These are phyloP conservation scores for Alternaria brassicae DNA, from an alignment of 2,329 filamentous ascomycete genomes.

Conservation along the genomic window DNA sequence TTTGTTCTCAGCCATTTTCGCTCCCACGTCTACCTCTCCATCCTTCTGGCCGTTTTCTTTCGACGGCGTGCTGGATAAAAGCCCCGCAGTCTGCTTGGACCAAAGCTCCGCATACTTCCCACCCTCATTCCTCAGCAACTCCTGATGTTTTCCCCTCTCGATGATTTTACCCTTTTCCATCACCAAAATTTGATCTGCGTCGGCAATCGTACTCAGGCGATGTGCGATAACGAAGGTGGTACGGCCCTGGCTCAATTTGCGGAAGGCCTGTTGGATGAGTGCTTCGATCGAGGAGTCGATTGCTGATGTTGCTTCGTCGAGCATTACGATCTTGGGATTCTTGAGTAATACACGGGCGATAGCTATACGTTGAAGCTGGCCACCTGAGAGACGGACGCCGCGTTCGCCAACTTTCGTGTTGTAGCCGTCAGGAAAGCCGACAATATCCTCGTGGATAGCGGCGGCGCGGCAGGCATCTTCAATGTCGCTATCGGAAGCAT, in stretches of 20 bases:
- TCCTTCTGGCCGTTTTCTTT: slow-evolving; percentile 25
- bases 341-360: slow-evolving; percentile 80
- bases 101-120: slow-evolving; percentile 86
- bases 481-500: slow-evolving; percentile 67
- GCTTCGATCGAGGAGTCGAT: slow-evolving; percentile 78
- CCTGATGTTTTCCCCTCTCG: slow-evolving; percentile 79
- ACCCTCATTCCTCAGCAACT: slow-evolving; percentile 68
- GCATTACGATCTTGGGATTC: slow-evolving; percentile 78
- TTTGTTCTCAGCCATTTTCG: slow-evolving; percentile 31
- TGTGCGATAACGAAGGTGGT: slow-evolving; percentile 77
- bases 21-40: neutral
- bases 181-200: slow-evolving; percentile 84
- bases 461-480: slow-evolving; percentile 67
- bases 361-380: slow-evolving; percentile 70
- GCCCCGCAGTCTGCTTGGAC: slow-evolving; percentile 73
- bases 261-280: slow-evolving; percentile 69
- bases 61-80: slow-evolving; percentile 27
- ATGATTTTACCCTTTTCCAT: slow-evolving; percentile 75
- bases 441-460: slow-evolving; percentile 69
- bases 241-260: slow-evolving; percentile 64
- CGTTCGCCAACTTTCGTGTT: slow-evolving; percentile 51
- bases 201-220: slow-evolving; percentile 83
- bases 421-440: slow-evolving; percentile 59
- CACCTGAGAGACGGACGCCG: slow-evolving; percentile 65
- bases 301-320: slow-evolving; percentile 88